phyloP scores from a whole-genome alignment of 1,284 basidiomycete genomes.

The Pulchroboletus neoregius region DNA sequence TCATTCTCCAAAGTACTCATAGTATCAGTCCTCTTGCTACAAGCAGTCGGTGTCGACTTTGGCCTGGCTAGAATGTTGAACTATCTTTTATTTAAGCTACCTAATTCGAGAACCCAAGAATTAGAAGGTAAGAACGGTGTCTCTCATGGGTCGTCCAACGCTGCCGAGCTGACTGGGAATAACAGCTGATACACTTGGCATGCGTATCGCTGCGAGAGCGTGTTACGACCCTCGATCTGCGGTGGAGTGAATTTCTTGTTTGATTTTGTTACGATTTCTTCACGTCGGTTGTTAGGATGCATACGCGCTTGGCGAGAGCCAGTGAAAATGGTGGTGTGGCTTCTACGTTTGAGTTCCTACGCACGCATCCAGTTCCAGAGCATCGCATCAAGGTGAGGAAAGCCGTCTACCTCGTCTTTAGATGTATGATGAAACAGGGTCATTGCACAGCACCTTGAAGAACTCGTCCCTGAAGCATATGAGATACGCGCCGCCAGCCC shows the following conservation, averaged over 20 bases:
- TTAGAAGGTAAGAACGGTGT: constrained; percentile 60
- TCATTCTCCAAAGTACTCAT: constrained; percentile 58
- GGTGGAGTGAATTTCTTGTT: constrained; percentile 49
- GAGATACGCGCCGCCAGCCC: constrained; percentile 47
- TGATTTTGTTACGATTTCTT: neutral
- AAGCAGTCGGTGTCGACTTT: constrained; percentile 54
- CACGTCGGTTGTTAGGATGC: constrained; percentile 51
- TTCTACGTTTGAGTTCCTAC: constrained; percentile 47
- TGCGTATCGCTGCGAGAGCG: constrained; percentile 69
- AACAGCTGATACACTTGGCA: constrained; percentile 73
- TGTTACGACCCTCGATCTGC: constrained; percentile 80
- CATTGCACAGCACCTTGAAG: constrained; percentile 46
- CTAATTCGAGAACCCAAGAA: constrained; percentile 82
- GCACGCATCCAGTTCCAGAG: constrained; percentile 74
- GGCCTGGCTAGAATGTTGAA: constrained; percentile 43
- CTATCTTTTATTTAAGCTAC: constrained; percentile 65
- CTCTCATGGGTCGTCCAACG: neutral
- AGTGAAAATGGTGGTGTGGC: constrained; percentile 40
- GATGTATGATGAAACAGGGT: neutral
- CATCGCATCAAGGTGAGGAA: constrained; percentile 63
- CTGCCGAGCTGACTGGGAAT: constrained; percentile 5
- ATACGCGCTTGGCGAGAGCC: constrained; percentile 53
- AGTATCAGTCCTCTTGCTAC: constrained; percentile 46
- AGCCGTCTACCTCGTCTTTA: neutral
- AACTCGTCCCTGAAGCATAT: constrained; percentile 54